A percentile compares a stretch with the other conserved stretches of the same genome.
Conservation (phyloP, 208 protist species). For the Leishmania tarentolae region DNA sequence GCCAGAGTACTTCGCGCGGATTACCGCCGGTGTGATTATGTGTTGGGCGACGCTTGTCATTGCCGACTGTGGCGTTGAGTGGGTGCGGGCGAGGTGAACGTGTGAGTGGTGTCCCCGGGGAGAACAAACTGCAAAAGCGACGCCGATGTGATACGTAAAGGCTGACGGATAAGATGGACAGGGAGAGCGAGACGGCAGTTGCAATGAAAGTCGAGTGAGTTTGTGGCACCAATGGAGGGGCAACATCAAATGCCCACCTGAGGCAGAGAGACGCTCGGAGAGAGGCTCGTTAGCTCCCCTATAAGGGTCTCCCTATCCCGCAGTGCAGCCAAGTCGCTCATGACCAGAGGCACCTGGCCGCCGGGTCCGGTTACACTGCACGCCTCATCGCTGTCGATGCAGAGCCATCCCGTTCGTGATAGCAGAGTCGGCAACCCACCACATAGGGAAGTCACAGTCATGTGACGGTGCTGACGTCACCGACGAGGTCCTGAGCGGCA, state of each 20-base stretch:
- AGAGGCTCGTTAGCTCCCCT: neutral
- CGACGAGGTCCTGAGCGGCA: neutral
- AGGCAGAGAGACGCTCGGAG: neutral
- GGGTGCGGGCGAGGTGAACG: neutral
- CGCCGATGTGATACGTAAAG: neutral
- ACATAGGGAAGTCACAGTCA: too few relatives aligned
- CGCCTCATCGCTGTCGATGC: too few relatives aligned
- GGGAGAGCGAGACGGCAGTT: neutral
- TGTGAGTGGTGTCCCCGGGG: neutral
- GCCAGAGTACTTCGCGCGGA: slow-evolving; percentile 46
- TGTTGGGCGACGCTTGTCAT: slow-evolving; percentile 26
- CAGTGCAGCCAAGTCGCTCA: neutral
- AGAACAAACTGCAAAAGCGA: neutral
- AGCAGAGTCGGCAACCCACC: neutral
- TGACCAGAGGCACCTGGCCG: neutral
- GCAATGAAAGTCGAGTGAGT: neutral
- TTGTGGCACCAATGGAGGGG: neutral
- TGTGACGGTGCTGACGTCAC: too few relatives aligned
- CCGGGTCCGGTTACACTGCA: neutral
- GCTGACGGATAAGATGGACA: neutral
- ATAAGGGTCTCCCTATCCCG: neutral
- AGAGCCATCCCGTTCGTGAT: too few relatives aligned
- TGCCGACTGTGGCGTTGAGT: neutral
- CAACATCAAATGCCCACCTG: neutral
- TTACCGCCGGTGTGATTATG: slow-evolving; percentile 53